Evolutionary conservation across 352 stramenopile genomes (phyloP), one percentile per base, ranked within the genome.

Genomic region (Phytopythium mirpurense): DNA sequence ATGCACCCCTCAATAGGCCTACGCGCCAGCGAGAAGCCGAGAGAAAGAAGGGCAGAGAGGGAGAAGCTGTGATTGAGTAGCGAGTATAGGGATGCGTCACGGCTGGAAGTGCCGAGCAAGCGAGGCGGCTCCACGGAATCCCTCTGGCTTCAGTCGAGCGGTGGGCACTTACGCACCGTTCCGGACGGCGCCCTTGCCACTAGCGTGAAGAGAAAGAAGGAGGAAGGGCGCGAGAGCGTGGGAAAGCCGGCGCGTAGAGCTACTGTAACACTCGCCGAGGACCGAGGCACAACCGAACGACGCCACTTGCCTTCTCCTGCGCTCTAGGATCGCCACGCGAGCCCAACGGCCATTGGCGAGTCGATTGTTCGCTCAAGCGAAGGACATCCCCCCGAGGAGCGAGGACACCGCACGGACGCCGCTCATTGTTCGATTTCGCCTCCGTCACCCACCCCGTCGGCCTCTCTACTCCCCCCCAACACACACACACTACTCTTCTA

Each of bases 341-440:
- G 26, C 31, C 10, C 19, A 29, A 29, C n/a, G 26, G 44, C 18
- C 0, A 51, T 14, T 23, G 16, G 19, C 16, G 27, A 8, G 26
- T 8, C 8, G 16, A n/a, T 21, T 18, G 26, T 24, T 26, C 27
- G 21, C n/a, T n/a, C n/a, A n/a, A n/a, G n/a, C n/a, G n/a, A n/a
- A n/a, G n/a, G n/a, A n/a, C n/a, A n/a, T n/a, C n/a, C 19, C 16
- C 21, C 16, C 16, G 23, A 35, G 26, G 14, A 16, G n/a, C 14
- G 31, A 11, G 31, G 1, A 19, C 48, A 1, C 19, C 48, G 32
- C 48, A 32, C 34, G 24, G 48, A 19, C 29, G 5, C n/a, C 12
- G 21, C 34, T 54, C 48, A 54, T 54, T 54, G 48, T 35, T 36
- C 48, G 36, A 54, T 54, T 53, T 54, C n/a, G 7, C 48, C 34